A percentile compares a stretch with the other conserved stretches of the same genome.
Evolutionary conservation across 495 filamentous ascomycete species (phyloP).

Genomic region (Aspergillus kassunensis): DNA sequence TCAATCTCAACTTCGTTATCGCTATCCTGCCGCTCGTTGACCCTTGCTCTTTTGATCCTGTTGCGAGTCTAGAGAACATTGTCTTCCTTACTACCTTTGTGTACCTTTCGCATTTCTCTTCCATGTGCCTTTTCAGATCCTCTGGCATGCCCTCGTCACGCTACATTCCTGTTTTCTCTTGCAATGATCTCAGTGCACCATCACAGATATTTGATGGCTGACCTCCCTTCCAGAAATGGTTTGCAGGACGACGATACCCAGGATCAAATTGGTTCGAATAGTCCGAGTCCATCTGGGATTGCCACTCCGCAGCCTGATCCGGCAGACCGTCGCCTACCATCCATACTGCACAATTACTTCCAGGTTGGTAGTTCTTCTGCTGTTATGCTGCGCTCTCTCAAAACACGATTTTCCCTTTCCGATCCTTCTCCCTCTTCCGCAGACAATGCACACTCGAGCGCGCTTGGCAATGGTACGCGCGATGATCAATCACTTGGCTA

Average conservation of each 20-base stretch:
- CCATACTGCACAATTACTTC: conserved; percentile 90
- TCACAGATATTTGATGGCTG: conserved; percentile 17
- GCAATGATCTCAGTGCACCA: background rate
- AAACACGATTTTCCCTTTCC: conserved; percentile 39
- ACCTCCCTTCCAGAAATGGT: conserved; percentile 26
- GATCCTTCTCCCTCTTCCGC: conserved; percentile 36
- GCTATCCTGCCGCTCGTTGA: background rate
- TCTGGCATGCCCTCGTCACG: background rate
- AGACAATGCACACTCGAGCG: conserved; percentile 30
- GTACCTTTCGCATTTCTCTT: background rate
- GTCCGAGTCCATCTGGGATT: conserved; percentile 76
- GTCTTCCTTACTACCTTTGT: background rate
- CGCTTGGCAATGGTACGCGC: conserved; percentile 14
- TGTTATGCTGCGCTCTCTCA: conserved; percentile 50
- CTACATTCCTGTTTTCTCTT: conserved; percentile 1
- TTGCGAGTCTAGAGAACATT: background rate
- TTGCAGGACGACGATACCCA: conserved; percentile 61
- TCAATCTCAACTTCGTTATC: background rate
- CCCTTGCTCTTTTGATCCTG: background rate
- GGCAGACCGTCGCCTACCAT: conserved; percentile 83
- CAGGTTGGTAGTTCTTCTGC: conserved; percentile 82
- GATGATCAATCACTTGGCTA: conserved; percentile 19
- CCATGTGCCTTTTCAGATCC: background rate
- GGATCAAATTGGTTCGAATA: conserved; percentile 75
- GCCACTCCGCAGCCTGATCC: conserved; percentile 86